Percentiles rank a stretch among this genome's conserved stretches.
These are phyloP conservation scores for Tolypocladium paradoxum DNA, from an alignment of 2,329 filamentous ascomycete genomes.

Conservation along the genomic window DNA sequence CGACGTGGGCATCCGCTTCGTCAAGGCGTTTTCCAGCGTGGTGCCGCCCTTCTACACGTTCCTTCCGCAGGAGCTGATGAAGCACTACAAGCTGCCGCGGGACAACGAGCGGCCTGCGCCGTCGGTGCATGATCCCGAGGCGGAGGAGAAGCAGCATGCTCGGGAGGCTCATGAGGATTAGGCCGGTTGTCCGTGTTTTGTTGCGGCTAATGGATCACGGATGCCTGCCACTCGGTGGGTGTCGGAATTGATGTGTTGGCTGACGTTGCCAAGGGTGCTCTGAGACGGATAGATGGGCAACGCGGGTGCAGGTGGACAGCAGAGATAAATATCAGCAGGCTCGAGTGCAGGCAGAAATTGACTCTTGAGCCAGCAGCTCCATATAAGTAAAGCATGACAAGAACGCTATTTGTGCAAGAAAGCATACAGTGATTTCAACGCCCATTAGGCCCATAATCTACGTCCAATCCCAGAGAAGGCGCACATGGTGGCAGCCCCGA, in stretches of 20 bases:
- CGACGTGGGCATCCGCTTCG: constrained; percentile 52
- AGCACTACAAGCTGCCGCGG: constrained; percentile 49
- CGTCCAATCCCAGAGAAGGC: neutral
- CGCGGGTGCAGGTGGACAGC: neutral
- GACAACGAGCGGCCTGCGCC: constrained; percentile 32
- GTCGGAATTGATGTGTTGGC: neutral
- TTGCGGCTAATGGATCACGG: no score
- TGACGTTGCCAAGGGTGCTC: neutral
- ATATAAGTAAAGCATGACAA: neutral
- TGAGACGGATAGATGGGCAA: neutral
- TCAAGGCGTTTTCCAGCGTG: constrained; percentile 45
- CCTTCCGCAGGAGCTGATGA: constrained; percentile 60
- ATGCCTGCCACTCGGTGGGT: no score
- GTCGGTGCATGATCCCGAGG: constrained; percentile 26
- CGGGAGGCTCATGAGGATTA: constrained; percentile 10
- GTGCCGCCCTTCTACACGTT: constrained; percentile 54
- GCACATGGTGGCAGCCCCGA: neutral
- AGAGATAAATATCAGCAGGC: neutral
- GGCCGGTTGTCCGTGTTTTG: neutral
- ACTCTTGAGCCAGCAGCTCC: neutral
- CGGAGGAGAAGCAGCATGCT: constrained; percentile 17
- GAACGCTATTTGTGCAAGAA: neutral
- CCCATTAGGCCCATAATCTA: neutral
- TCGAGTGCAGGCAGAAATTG: neutral
- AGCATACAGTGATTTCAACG: neutral